Evolutionary conservation across 352 stramenopile species (phyloP).

Genomic region (Pythium chondricola): DNA sequence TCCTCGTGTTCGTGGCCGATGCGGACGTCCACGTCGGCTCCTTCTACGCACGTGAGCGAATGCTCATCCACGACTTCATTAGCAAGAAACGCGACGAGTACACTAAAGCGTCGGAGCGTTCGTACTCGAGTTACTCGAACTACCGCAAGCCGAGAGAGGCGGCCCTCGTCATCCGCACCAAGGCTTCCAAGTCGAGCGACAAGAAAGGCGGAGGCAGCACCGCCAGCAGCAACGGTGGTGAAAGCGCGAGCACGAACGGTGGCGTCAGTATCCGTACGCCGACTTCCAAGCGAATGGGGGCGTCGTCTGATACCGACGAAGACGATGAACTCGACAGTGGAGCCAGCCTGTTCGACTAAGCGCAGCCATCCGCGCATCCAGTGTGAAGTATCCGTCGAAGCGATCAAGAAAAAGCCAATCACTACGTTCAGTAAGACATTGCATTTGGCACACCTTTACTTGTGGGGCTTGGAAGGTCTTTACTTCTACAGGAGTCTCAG

Average conservation of each 20-base stretch:
- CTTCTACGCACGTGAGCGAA: slow-evolving; percentile 40
- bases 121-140: slow-evolving; percentile 39
- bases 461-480: too few species aligned
- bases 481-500: not conserved
- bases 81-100: slow-evolving; percentile 58
- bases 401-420: too few species aligned
- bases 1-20: slow-evolving; percentile 68
- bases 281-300: slow-evolving; percentile 17
- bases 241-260: slow-evolving; percentile 32
- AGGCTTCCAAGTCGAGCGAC: slow-evolving; percentile 47
- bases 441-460: too few species aligned
- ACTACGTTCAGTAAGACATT: too few species aligned
- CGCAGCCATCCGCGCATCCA: too few species aligned
- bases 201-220: slow-evolving; percentile 45
- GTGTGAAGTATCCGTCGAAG: too few species aligned
- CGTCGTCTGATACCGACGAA: slow-evolving; percentile 67
- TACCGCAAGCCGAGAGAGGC: slow-evolving; percentile 74
- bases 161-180: slow-evolving; percentile 71
- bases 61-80: slow-evolving; percentile 51
- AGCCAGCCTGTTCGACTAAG: slow-evolving; percentile 37
- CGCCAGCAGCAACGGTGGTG: slow-evolving; percentile 43
- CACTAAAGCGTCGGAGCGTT: slow-evolving; percentile 36
- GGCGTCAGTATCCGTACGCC: slow-evolving; percentile 56
- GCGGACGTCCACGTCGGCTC: slow-evolving; percentile 24
- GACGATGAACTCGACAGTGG: slow-evolving; percentile 48